A percentile compares a stretch with the other conserved stretches of the same genome.
Conservation (phyloP, 306 rosid species). For the Adenanthera pavonina region DNA sequence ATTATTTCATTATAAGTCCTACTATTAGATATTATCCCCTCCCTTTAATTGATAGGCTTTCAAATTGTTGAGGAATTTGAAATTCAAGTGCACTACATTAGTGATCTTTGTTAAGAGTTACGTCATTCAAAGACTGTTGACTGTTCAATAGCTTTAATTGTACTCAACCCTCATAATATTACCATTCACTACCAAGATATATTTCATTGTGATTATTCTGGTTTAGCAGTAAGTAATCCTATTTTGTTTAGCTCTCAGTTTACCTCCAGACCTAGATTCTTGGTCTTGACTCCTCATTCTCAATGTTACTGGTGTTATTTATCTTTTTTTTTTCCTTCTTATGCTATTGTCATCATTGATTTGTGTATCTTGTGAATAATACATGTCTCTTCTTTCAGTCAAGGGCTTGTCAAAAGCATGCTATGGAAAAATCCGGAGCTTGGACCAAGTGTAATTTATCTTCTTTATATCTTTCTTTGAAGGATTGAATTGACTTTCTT, state of each 20-base stretch:
- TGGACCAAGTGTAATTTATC: conserved; percentile 74
- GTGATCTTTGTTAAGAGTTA: too few species aligned
- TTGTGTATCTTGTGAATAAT: conserved; percentile 29
- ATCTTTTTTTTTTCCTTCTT: neutral
- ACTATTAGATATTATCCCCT: conserved; percentile 15
- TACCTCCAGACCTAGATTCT: neutral
- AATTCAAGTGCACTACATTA: neutral
- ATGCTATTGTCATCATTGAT: conserved; percentile 14
- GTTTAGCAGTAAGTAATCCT: conserved; percentile 19
- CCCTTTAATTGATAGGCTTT: neutral
- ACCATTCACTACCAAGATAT: conserved; percentile 12
- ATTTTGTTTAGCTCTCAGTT: conserved; percentile 26
- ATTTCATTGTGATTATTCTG: conserved; percentile 8
- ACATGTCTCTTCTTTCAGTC: conserved; percentile 62
- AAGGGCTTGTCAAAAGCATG: conserved; percentile 90
- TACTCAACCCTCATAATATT: conserved; percentile 4
- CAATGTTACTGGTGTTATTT: neutral
- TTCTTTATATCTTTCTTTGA: too few species aligned
- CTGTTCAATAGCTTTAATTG: conserved; percentile 27
- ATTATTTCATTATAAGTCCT: conserved; percentile 6
- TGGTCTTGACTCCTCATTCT: conserved; percentile 25
- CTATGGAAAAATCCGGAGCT: conserved; percentile 97
- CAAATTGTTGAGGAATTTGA: conserved; percentile 31
- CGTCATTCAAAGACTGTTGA: too few species aligned
- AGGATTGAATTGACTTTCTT: too few species aligned